Conservation (phyloP, 305 asterid species). For the Fraxinus ornus region DNA sequence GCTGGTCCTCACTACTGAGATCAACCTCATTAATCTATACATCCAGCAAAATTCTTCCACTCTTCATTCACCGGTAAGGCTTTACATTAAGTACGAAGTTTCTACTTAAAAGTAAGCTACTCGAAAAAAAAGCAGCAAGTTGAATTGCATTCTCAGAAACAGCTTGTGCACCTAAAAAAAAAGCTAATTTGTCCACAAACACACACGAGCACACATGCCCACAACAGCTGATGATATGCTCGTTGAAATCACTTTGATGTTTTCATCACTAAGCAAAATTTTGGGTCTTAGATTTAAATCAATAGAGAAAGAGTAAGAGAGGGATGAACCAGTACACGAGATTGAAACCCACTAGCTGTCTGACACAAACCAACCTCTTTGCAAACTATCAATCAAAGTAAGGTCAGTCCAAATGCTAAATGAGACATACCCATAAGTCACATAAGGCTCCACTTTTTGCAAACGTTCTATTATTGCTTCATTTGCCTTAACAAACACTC, state of each 20-base stretch:
- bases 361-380: background rate
- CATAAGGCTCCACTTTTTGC: constrained; percentile 81
- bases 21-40: background rate
- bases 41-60: background rate
- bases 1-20: background rate
- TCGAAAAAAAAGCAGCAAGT: background rate
- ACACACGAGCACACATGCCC: background rate
- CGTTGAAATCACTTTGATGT: background rate
- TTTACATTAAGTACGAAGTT: background rate
- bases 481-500: constrained; percentile 76
- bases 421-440: constrained; percentile 80
- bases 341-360: background rate
- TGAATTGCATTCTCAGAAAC: background rate
- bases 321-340: background rate
- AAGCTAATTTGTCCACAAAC: background rate
- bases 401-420: background rate
- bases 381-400: background rate
- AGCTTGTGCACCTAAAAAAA: background rate
- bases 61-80: background rate
- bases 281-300: background rate
- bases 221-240: background rate
- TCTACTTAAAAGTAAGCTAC: background rate
- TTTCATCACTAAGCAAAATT: background rate
- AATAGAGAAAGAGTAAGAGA: background rate
- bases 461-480: constrained; percentile 54